Evolutionary conservation across 345 rosid genomes (phyloP).

Genomic region (Populus simonii): DNA sequence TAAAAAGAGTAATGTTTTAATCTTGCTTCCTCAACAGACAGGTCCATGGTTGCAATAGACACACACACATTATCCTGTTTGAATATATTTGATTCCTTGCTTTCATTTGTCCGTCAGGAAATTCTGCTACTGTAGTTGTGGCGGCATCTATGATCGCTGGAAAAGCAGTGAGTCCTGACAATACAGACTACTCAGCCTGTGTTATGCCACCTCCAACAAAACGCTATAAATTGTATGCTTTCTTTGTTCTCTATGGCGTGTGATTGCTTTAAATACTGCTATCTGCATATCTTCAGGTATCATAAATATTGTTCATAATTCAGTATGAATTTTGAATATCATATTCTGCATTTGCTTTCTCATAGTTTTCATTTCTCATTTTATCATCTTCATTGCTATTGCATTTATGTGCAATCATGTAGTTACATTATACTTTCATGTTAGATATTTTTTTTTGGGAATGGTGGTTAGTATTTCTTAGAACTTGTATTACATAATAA

Average conservation of each 20-base stretch:
- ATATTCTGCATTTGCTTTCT: neutral
- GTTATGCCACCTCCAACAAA: constrained; percentile 47
- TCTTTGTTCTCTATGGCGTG: constrained; percentile 14
- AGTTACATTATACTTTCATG: neutral
- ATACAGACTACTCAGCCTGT: constrained; percentile 30
- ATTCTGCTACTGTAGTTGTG: constrained; percentile 23
- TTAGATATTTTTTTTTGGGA: neutral
- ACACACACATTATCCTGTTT: neutral
- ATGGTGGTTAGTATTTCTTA: neutral
- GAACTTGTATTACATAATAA: neutral
- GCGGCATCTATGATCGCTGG: constrained; percentile 26
- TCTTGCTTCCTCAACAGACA: neutral
- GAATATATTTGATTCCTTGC: constrained; percentile 10
- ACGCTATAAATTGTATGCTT: constrained; percentile 51
- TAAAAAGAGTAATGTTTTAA: neutral
- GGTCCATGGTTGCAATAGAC: neutral
- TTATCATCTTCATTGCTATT: neutral
- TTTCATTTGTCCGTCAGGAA: constrained; percentile 28
- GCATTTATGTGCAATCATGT: neutral
- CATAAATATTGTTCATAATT: neutral
- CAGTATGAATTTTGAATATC: neutral
- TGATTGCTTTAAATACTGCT: constrained; percentile 12
- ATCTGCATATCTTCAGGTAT: constrained; percentile 1
- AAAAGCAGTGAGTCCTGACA: constrained; percentile 34
- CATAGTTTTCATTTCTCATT: neutral